A percentile compares a stretch with the other conserved stretches of the same genome.
Evolutionary conservation across 306 rosid species (phyloP).

Genomic region (Casuarina equisetifolia): DNA sequence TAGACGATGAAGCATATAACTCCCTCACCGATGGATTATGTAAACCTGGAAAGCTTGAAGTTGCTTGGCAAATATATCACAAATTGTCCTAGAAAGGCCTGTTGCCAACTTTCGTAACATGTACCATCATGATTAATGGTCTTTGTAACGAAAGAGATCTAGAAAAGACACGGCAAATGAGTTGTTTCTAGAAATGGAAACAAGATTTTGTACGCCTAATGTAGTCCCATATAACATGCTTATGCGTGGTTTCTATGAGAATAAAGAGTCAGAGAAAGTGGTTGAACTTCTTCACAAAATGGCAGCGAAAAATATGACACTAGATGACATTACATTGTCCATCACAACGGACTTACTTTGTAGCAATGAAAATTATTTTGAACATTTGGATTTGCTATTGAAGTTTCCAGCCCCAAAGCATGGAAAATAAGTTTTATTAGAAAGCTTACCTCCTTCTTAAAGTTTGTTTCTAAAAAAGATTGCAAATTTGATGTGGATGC

Average conservation of each 20-base stretch:
- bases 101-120: constrained; percentile 29
- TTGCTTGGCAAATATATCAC: constrained; percentile 35
- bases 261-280: constrained; percentile 31
- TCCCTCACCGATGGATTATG: constrained; percentile 37
- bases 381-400: constrained; percentile 43
- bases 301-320: constrained; percentile 33
- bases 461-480: too few relatives aligned
- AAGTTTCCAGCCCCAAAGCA: constrained; percentile 21
- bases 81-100: constrained; percentile 28
- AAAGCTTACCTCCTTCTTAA: too few relatives aligned
- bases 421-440: neutral
- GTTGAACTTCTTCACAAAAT: constrained; percentile 51
- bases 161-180: constrained; percentile 37
- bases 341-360: constrained; percentile 37
- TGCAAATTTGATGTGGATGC: too few relatives aligned
- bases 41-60: constrained; percentile 34
- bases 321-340: constrained; percentile 32
- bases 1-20: constrained; percentile 8
- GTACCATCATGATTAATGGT: constrained; percentile 42
- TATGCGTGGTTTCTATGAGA: neutral
- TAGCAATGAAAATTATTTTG: constrained; percentile 32
- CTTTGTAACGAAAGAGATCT: constrained; percentile 35
- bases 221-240: constrained; percentile 33
- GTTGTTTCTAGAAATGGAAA: constrained; percentile 42
- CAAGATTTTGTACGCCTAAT: constrained; percentile 41